Percentiles rank a stretch among this genome's conserved stretches.
Conservation (phyloP, 2,329 filamentous ascomycete genomes). For the Alternaria sp. region DNA sequence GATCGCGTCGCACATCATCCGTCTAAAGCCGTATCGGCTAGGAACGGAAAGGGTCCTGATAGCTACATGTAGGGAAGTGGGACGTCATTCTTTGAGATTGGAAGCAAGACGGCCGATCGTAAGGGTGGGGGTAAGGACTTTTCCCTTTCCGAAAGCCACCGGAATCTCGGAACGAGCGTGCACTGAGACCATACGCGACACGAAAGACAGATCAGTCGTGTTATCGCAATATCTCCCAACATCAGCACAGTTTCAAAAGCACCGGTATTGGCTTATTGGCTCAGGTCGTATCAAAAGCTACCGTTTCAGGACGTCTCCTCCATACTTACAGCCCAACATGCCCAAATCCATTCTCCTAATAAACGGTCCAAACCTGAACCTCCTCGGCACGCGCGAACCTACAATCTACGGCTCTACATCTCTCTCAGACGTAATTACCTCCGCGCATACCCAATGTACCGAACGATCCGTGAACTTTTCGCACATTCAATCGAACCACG, state of each 20-base stretch:
- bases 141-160: slow-evolving; percentile 16
- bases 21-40: slow-evolving; percentile 16
- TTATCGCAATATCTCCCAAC: neutral
- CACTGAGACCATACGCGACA: neutral
- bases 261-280: neutral
- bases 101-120: slow-evolving; percentile 5
- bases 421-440: slow-evolving; percentile 66
- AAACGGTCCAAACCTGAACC: slow-evolving; percentile 85
- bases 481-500: slow-evolving; percentile 79
- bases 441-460: slow-evolving; percentile 60
- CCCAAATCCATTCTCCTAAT: slow-evolving; percentile 69
- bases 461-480: slow-evolving; percentile 61
- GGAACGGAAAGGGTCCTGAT: slow-evolving; percentile 2
- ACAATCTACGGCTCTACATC: slow-evolving; percentile 76
- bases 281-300: neutral
- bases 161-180: slow-evolving; percentile 12
- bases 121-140: slow-evolving; percentile 16
- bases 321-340: slow-evolving; percentile 28
- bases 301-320: neutral
- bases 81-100: neutral
- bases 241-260: neutral
- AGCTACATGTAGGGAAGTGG: neutral
- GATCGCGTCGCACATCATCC: slow-evolving; percentile 2
- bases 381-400: slow-evolving; percentile 78
- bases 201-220: neutral